Evolutionary conservation across 2,329 filamentous ascomycete genomes (phyloP).

Genomic region (Aspergillus melleus): DNA sequence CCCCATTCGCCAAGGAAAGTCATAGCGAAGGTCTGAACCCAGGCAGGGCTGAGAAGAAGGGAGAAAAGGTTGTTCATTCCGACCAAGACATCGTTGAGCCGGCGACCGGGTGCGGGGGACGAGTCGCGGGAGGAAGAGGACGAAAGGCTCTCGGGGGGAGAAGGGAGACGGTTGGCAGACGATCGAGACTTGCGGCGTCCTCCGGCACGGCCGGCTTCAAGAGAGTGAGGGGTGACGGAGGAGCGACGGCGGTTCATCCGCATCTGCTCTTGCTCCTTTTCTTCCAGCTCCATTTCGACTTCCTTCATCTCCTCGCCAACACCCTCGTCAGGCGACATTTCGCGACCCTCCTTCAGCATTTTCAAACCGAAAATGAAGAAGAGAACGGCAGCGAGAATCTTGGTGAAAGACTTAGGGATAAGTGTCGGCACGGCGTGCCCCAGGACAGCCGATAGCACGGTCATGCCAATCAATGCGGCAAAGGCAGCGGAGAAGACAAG

Average conservation of each 20-base stretch:
- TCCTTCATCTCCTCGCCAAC: slow-evolving; percentile 98
- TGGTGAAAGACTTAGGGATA: slow-evolving; percentile 87
- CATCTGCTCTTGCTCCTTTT: slow-evolving; percentile 78
- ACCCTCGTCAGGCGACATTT: slow-evolving; percentile 85
- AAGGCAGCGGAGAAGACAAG: slow-evolving; percentile 96
- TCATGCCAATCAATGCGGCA: slow-evolving; percentile 88
- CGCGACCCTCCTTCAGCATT: slow-evolving; percentile 80
- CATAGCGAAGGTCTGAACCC: slow-evolving; percentile 99
- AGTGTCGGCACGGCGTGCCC: slow-evolving; percentile 89
- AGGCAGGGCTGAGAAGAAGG: slow-evolving; percentile 86
- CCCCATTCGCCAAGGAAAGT: slow-evolving; percentile 99
- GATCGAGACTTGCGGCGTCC: slow-evolving; percentile 66
- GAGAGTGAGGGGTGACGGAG: slow-evolving; percentile 69
- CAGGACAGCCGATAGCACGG: slow-evolving; percentile 84
- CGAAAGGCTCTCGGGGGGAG: slow-evolving; percentile 76
- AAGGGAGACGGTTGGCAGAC: slow-evolving; percentile 70
- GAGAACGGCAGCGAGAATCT: slow-evolving; percentile 77
- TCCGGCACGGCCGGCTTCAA: slow-evolving; percentile 74
- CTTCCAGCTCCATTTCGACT: slow-evolving; percentile 88
- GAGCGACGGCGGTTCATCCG: slow-evolving; percentile 66
- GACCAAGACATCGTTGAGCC: slow-evolving; percentile 47
- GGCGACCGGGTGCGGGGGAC: slow-evolving; percentile 50
- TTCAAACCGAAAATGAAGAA: slow-evolving; percentile 89
- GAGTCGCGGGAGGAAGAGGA: slow-evolving; percentile 67
- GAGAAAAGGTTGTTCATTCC: slow-evolving; percentile 85